Evolutionary conservation across 805 yeast genomes (phyloP), one percentile per base, ranked within the genome.

Genomic region (Pichia kluyveri): DNA sequence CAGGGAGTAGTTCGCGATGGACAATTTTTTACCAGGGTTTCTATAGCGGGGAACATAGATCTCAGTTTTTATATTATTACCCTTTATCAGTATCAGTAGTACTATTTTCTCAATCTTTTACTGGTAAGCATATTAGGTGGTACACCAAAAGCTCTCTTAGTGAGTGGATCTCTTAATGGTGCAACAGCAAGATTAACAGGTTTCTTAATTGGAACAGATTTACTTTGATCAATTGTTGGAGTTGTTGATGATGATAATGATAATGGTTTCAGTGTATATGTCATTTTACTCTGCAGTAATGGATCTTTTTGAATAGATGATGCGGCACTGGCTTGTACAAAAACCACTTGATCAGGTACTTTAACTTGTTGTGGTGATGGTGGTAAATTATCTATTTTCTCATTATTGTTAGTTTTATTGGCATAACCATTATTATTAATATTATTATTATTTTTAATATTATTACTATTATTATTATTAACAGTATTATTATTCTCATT

Each of bases 301-400:
- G 70, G 63, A 46, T 72, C 72, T 27, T 69, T 68, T 52, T 75
- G 82, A 9, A 83, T 62, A 10, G 73, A 66, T 36, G 76, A 76
- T 0, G 89, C 89, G 10, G 75, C 77, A 54, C 76, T 77, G 1
- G 89, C 87, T 46, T 81, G 75, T 38, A 81, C 82, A 66, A 83
- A 83, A 18, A 58, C 53, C 18, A 63, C 65, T 9, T 49, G 56
- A 26, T 55, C 52, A 0, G 67, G 67, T 11, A 12, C 19, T 11
- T 14, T 6, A 14, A 14, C 30, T 2, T 23, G 14, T 12, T 28
- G 17, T 11, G 31, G 17, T 2, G 26, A 26, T 31, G 12, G 7
- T 17, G 28, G 11, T 15, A 31, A 15, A 2, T 14, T 14, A 42
- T 7, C 23, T 19, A 23, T 38, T 23, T 23, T 23, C 6, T 23